Percentiles rank a stretch among this genome's conserved stretches.
Conservation (phyloP, 148 eudicot genomes). For the Dysphania ambrosioides region DNA sequence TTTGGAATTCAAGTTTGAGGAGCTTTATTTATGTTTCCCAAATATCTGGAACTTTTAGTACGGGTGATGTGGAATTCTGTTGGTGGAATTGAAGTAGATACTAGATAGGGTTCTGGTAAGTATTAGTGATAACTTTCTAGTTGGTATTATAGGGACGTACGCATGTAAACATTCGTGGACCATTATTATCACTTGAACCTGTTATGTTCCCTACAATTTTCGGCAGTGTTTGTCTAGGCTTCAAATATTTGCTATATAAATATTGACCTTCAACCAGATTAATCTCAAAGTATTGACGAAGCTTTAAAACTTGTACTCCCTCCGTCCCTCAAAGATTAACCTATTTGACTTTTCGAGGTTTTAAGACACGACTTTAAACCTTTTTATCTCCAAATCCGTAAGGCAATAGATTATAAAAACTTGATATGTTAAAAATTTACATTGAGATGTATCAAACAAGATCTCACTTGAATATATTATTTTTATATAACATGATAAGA, state of each 20-base stretch:
- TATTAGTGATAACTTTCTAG: conserved; percentile 2
- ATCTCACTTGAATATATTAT: too few species aligned
- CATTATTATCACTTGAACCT: background rate
- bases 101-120: too few species aligned
- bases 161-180: conserved; percentile 12
- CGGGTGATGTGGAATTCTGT: background rate
- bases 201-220: background rate
- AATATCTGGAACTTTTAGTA: background rate
- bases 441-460: too few species aligned
- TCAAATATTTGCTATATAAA: background rate
- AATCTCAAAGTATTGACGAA: background rate
- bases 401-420: too few species aligned
- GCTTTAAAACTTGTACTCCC: too few species aligned
- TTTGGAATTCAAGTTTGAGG: conserved; percentile 7
- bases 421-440: too few species aligned
- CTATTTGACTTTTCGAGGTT: too few species aligned
- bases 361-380: too few species aligned
- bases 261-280: background rate
- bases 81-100: background rate
- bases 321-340: too few species aligned
- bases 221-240: background rate
- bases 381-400: too few species aligned
- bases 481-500: too few species aligned
- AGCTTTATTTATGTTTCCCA: conserved; percentile 5
- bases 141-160: background rate